Base-by-base conservation (phyloP, 1,284 basidiomycete species). In the Wallemia hederae region DNA sequence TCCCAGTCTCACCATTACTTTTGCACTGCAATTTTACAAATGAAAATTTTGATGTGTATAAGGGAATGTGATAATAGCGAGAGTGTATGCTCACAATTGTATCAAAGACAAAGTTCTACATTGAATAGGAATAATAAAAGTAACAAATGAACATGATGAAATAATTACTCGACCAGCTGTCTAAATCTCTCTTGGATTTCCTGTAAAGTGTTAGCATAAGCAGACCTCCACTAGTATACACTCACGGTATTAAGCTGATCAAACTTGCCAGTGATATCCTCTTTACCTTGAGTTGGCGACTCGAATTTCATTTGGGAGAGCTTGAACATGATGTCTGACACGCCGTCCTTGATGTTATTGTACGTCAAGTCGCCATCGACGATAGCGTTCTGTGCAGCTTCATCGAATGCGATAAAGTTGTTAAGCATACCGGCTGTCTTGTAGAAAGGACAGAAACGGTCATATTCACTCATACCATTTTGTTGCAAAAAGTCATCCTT, bases 401-500 rank as follows among this genome's bases (percentile, higher is more conserved):
- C 83, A 69, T 94, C 84, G 79, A 90, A 97, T n/a, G 80, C 79
- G 65, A 97, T 86, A 70, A 96, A 89, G 74, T 94, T 94, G 69
- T 80, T 81, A 68, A 98, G 74, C 94, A 99, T 99, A 60, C 80
- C 87, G 62, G 81, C 83, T 58, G 92, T 92, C 81, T 92, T 92
- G 80, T 90, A 91, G 78, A 98, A 97, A 25, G 94, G 94, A 69
- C 94, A 99, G 75, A 79, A 97, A 61, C 89, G 80, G 72, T 97
- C 92, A 70, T 96, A 97, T 70, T 90, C 86, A 70, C 85, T 89
- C 78, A 97, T 96, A 69, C 94, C 94, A 69, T 98, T 97, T 74
- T 99, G 92, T 72, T 96, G 91, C 69, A 98, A 74, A 76, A 94
- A 98, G 73, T 99, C 94, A 67, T 96, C 87, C 75, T 90, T 98